Conservation (phyloP, 176 grass and related monocot species). For the Phyllostachys edulis region DNA sequence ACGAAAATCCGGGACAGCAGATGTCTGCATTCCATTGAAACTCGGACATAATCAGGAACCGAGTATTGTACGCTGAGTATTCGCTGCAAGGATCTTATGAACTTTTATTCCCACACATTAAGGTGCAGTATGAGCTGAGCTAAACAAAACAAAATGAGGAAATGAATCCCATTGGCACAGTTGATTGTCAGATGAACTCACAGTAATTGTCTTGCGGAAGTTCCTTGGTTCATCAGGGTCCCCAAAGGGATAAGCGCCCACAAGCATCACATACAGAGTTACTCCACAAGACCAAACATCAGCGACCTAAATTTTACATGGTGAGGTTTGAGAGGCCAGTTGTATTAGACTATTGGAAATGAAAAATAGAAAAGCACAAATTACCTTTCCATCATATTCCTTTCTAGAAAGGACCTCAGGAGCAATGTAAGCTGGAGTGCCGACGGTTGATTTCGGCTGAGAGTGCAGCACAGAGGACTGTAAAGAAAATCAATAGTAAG, state of each 20-base stretch:
- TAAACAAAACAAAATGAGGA: neutral
- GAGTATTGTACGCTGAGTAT: constrained; percentile 91
- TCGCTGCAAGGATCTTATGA: constrained; percentile 50
- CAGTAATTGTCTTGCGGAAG: constrained; percentile 88
- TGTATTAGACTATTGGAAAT: neutral
- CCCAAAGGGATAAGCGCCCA: constrained; percentile 90
- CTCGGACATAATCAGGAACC: constrained; percentile 74
- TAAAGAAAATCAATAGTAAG: constrained; percentile 21
- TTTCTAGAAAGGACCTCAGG: constrained; percentile 84
- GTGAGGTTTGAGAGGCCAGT: neutral
- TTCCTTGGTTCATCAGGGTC: constrained; percentile 90
- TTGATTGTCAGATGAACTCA: constrained; percentile 40
- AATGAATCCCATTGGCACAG: neutral
- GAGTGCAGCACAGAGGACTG: constrained; percentile 93
- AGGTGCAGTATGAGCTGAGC: neutral
- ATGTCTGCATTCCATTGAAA: constrained; percentile 89
- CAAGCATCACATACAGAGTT: constrained; percentile 98
- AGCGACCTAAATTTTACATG: constrained; percentile 60
- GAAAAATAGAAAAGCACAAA: constrained; percentile 10
- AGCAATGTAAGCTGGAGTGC: constrained; percentile 94
- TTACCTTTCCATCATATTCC: constrained; percentile 93
- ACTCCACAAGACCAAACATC: constrained; percentile 99
- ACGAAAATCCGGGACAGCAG: constrained; percentile 91
- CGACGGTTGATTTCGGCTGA: constrained; percentile 95
- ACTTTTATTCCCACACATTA: neutral